Percentiles rank a stretch among this genome's conserved stretches.
phyloP scores from a whole-genome alignment of 176 grass and related monocot species.

The Bonia amplexicaulis region DNA sequence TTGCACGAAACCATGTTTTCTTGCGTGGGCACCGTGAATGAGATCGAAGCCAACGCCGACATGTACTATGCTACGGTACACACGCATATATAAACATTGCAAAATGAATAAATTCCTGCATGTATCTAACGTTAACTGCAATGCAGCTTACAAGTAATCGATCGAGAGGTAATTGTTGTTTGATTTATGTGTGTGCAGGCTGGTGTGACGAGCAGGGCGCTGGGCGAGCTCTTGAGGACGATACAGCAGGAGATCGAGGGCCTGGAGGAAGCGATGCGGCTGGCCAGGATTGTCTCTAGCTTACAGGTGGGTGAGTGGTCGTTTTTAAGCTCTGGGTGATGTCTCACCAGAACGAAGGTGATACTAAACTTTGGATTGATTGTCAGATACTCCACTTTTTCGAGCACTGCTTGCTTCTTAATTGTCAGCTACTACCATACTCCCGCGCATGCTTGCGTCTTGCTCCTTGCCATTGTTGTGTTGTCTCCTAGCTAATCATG shows the following conservation, averaged over 20 bases:
- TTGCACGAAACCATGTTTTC: conserved; percentile 38
- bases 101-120: background rate
- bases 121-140: background rate
- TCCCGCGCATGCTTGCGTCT: background rate
- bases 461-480: background rate
- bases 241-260: conserved; percentile 67
- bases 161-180: background rate
- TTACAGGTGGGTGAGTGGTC: conserved; percentile 55
- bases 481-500: background rate
- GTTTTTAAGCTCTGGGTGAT: background rate
- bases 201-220: conserved; percentile 25
- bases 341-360: background rate
- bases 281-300: conserved; percentile 41
- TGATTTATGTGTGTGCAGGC: conserved; percentile 33
- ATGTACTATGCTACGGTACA: conserved; percentile 58
- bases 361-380: conserved; percentile 1
- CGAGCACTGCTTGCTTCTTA: background rate
- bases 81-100: background rate
- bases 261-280: conserved; percentile 58
- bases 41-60: conserved; percentile 51
- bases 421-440: background rate
- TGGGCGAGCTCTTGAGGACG: conserved; percentile 45
- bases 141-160: background rate
- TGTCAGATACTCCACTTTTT: background rate
- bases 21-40: conserved; percentile 44